A percentile compares a stretch with the other conserved stretches of the same genome.
Conservation (phyloP, 768 basidiomycete species). For the Auriscalpium orientale region DNA sequence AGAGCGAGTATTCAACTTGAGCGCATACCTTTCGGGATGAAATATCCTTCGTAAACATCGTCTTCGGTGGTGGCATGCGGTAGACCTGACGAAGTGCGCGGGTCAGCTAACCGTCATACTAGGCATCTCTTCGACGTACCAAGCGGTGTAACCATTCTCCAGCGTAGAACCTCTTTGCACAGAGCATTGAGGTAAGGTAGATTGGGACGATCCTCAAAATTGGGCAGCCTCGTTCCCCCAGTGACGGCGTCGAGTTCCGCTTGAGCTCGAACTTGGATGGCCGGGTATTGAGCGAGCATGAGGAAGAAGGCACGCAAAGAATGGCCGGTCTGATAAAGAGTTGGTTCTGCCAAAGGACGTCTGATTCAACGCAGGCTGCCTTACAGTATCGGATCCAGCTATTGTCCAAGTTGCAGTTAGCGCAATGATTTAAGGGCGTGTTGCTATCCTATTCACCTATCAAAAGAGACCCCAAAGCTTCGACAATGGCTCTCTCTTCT, state of each 20-base stretch:
- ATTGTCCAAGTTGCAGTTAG: too few relatives aligned
- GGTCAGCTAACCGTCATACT: too few relatives aligned
- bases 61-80: neutral
- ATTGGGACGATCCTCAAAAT: slow-evolving; percentile 17
- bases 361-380: too few relatives aligned
- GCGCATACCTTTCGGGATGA: slow-evolving; percentile 6
- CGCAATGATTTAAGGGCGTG: too few relatives aligned
- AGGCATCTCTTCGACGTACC: neutral
- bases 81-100: neutral
- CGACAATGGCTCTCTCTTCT: too few relatives aligned
- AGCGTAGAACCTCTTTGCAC: slow-evolving; percentile 20
- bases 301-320: slow-evolving; percentile 14
- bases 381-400: too few relatives aligned
- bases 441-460: too few relatives aligned
- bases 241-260: slow-evolving; percentile 21
- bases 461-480: too few relatives aligned
- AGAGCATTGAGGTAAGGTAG: slow-evolving; percentile 22
- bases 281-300: slow-evolving; percentile 21
- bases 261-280: slow-evolving; percentile 19
- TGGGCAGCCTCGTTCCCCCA: slow-evolving; percentile 17
- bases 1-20: too few relatives aligned
- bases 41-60: slow-evolving; percentile 1
- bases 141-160: slow-evolving; percentile 8
- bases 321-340: too few relatives aligned
- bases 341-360: too few relatives aligned